Evolutionary conservation across 352 stramenopile species (phyloP), one percentile per base, ranked within the genome.

Genomic region (Pythium volutum): DNA sequence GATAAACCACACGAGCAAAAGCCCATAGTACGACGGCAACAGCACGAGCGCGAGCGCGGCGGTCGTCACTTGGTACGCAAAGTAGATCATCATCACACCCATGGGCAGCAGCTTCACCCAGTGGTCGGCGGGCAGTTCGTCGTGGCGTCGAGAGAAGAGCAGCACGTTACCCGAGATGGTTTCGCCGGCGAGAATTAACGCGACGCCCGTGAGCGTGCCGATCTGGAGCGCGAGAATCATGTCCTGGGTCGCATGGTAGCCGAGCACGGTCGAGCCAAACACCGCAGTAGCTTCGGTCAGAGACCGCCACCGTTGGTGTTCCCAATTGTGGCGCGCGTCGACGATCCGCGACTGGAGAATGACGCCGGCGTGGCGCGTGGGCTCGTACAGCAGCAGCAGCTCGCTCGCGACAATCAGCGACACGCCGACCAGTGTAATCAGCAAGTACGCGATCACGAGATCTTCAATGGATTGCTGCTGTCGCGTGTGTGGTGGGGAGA

Each of bases 321-420:
- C 75, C 85, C 85, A 94, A 43, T 94, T 87, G 33, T 69, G 66
- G 2, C 79, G 69, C 11, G 76, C 76, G n/a, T 86, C 70, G 8
- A 91, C 79, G 56, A 94, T 88, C 4, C 85, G 77, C 16, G 76
- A 74, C 54, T 94, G 85, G 0, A 94, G 71, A 31, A 82, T 65
- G 62, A 91, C 73, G 3, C 85, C 81, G 27, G 67, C 72, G 23
- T 68, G 66, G 6, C 85, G 68, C 16, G 85, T 91, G 0, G 83
- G 79, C 16, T 73, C 70, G 55, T 86, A 94, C 16, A 92, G 50
- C 23, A 92, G 67, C 52, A 94, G 60, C 34, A 92, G 58, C 47
- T 94, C 79, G 64, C 85, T 92, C 22, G 80, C 79, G 39, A 94
- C 73, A 31, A 93, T 85, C 12, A 91, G 67, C 36, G 81, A 91